phyloP scores from a whole-genome alignment of 257 asterid genomes.

The Eucommia ulmoides region DNA sequence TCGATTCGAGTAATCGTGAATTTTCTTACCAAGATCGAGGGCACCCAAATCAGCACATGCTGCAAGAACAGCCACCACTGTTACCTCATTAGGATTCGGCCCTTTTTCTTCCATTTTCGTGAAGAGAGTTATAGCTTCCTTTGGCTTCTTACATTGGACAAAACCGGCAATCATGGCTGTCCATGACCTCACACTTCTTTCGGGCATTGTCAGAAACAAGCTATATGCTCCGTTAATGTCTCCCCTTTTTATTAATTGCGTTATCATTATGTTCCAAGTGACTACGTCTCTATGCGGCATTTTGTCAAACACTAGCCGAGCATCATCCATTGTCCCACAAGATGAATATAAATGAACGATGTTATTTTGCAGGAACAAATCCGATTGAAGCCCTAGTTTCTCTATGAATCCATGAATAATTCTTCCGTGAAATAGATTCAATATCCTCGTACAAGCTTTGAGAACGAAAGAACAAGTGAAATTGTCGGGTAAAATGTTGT shows the following conservation, averaged over 20 bases:
- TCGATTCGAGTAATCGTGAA: slow-evolving; percentile 31
- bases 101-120: slow-evolving; percentile 36
- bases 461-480: slow-evolving; percentile 54
- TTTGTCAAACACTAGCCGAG: slow-evolving; percentile 31
- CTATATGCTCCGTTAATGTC: slow-evolving; percentile 33
- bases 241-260: slow-evolving; percentile 36
- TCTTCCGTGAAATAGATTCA: slow-evolving; percentile 33
- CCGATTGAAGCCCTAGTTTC: slow-evolving; percentile 38
- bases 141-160: slow-evolving; percentile 45
- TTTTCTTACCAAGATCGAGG: slow-evolving; percentile 46
- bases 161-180: slow-evolving; percentile 53
- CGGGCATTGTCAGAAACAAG: slow-evolving; percentile 45
- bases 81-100: slow-evolving; percentile 42
- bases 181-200: slow-evolving; percentile 61
- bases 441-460: slow-evolving; percentile 33
- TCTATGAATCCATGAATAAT: slow-evolving; percentile 29
- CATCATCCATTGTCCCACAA: slow-evolving; percentile 34
- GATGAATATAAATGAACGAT: slow-evolving; percentile 40
- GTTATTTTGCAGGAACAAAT: slow-evolving; percentile 34
- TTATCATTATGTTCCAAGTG: slow-evolving; percentile 64
- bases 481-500: slow-evolving; percentile 32
- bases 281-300: slow-evolving; percentile 47
- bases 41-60: slow-evolving; percentile 60
- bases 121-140: slow-evolving; percentile 38
- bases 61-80: slow-evolving; percentile 52